Evolutionary conservation across 768 basidiomycete species (phyloP).

Genomic region (Crassisporium funariophilum): DNA sequence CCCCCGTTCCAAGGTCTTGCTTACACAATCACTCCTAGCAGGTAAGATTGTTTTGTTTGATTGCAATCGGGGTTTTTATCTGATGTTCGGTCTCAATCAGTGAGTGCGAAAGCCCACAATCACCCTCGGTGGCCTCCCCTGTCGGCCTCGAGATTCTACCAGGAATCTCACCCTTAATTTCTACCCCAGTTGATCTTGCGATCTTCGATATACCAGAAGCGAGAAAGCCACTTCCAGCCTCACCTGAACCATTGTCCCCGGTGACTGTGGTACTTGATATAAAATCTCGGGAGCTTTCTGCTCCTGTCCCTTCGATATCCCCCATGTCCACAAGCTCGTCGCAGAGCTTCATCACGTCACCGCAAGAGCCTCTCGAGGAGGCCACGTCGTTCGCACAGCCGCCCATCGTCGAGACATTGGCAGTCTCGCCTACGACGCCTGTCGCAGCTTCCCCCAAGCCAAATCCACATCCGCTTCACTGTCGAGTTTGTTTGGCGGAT

Average conservation of each 20-base stretch:
- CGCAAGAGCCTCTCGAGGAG: conserved; percentile 22
- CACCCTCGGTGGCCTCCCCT: conserved; percentile 38
- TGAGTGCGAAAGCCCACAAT: conserved; percentile 22
- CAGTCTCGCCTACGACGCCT: conserved; percentile 10
- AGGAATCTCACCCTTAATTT: conserved; percentile 32
- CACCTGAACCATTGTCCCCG: conserved; percentile 20
- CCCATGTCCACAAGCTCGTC: conserved; percentile 21
- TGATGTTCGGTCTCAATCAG: conserved; percentile 8
- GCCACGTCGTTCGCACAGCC: not conserved
- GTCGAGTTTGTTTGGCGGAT: conserved; percentile 50
- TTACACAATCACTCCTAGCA: conserved; percentile 26
- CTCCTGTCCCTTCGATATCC: conserved; percentile 9
- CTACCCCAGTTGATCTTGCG: conserved; percentile 32
- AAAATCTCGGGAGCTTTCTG: conserved; percentile 1
- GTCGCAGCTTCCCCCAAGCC: conserved; percentile 6
- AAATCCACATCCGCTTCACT: conserved; percentile 40
- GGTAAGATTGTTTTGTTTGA: conserved; percentile 12
- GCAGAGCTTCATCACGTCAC: conserved; percentile 29
- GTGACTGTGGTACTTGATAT: conserved; percentile 15
- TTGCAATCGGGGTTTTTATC: not conserved
- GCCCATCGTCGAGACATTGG: conserved; percentile 4
- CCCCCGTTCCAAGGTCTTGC: conserved; percentile 8
- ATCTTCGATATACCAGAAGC: conserved; percentile 33
- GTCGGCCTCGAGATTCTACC: conserved; percentile 36
- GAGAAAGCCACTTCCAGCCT: conserved; percentile 31